Evolutionary conservation across 176 grass and related monocot species (phyloP), one percentile per base, ranked within the genome.

Genomic region (Canna indica): DNA sequence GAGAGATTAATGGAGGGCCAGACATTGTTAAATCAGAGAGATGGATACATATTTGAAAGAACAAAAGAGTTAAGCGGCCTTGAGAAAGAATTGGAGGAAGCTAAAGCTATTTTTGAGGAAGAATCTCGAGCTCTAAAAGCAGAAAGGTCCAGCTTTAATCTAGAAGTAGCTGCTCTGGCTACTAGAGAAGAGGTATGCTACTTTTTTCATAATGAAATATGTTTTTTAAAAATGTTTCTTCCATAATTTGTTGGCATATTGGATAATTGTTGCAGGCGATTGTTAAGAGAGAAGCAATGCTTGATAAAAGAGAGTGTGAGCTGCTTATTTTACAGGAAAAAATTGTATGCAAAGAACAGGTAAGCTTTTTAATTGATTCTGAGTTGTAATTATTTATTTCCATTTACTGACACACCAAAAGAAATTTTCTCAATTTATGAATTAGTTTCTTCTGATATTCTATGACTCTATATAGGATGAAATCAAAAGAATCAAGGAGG

Each of bases 321-420:
- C 52, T 99, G 33, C 81, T 93, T 50, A 73, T 93, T 80, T 85
- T 99, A 46, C 90, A 88, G 82, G 86, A 93, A 73, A 90, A 78
- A 1, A 88, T 93, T 68, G 80, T 77, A 54, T 83, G 85, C 73
- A 90, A 93, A 78, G 86, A 90, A 83, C 80, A 80, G 67, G 86
- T 93, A 81, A 39, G 64, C 11, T 59, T 71, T 52, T 83, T 60
- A 59, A 44, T 15, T 66, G 32, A 39, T 57, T 77, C 25, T 70
- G 44, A 48, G 15, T 0, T 10, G 2, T 59, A 5, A 41, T 10
- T 1, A 29, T 63, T 61, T 20, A 2, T 75, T 46, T 62, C 0
- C 20, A 33, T 22, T 27, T 52, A 31, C 2, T 66, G 3, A 11
- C 9, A 11, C 44, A 31, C 7, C 52, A 27, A 64, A 4, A 24